Evolutionary conservation across 176 grass and related monocot species (phyloP), one percentile per base, ranked within the genome.

Genomic region (Aegilops sharonensis): DNA sequence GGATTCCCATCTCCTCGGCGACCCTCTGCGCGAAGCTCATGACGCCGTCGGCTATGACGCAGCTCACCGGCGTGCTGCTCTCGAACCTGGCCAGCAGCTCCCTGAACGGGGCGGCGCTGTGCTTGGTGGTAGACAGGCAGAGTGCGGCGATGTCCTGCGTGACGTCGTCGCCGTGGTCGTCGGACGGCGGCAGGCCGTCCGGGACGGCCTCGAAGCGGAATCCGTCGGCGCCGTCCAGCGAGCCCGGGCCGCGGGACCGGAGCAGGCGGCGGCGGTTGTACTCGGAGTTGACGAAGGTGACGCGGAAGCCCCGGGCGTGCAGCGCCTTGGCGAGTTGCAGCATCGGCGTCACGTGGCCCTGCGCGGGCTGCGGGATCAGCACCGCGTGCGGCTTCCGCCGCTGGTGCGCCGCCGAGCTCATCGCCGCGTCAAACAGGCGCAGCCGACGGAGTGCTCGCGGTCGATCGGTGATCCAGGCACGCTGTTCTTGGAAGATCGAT

Each of bases 271-370:
- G 84, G 75, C 81, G 88, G 92, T 94, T 94, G 88, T 92, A 92
- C 83, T 94, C 92, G 13, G 92, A 89, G 90, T 97, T 94, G 75
- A 97, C 88, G 77, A 73, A 97, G 68, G 92, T 94, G 84, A 97
- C 24, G 77, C 13, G 45, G 88, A 94, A 97, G 34, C 92, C 95
- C 48, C 85, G 50, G 70, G 86, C 78, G 86, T 97, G 92, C 72
- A 97, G 82, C 21, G 85, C 69, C 80, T 95, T 95, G 65, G 91
- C 89, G 3, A 95, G 87, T 25, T 93, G 88, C 63, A 99, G 83
- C 97, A 99, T 94, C 20, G 97, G 97, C 27, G 97, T 94, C 74
- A 99, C 72, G 74, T 99, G 97, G 50, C 97, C 97, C 72, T 96
- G 97, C 21, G 97, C 89, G 3, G 97, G 94, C n/a, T 88, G 70